Evolutionary conservation across 345 rosid genomes (phyloP).

Genomic region (Salix suchowensis): DNA sequence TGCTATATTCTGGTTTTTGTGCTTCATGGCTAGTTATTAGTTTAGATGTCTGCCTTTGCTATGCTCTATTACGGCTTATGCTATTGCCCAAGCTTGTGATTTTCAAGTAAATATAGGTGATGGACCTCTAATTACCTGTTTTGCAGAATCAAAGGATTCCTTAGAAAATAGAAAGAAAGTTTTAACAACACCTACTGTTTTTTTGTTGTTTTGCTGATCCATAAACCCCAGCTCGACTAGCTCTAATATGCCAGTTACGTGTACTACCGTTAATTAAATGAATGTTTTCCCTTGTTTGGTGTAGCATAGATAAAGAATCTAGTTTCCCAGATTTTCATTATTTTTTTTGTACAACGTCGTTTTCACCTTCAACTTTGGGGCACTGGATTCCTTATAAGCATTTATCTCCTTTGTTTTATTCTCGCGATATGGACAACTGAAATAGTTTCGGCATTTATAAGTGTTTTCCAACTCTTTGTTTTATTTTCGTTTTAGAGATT

Average conservation of each 20-base stretch:
- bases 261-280: conserved; percentile 14
- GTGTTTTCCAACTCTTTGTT: not conserved
- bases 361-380: not conserved
- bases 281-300: conserved; percentile 5
- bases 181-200: not conserved
- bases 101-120: not conserved
- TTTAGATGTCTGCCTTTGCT: not conserved
- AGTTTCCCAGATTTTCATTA: conserved; percentile 2
- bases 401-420: conserved; percentile 2
- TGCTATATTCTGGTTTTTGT: not conserved
- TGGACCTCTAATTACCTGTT: not conserved
- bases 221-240: not conserved
- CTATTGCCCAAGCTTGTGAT: not conserved
- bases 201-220: not conserved
- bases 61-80: not conserved
- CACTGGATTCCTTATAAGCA: not conserved
- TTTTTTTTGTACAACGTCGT: not conserved
- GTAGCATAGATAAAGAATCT: not conserved
- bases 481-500: not conserved
- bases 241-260: not conserved
- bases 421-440: conserved; percentile 4
- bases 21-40: not conserved
- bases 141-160: not conserved
- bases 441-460: conserved; percentile 10
- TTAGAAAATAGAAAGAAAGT: not conserved